Conservation (phyloP, 768 basidiomycete species). For the Tremella fuciformis region DNA sequence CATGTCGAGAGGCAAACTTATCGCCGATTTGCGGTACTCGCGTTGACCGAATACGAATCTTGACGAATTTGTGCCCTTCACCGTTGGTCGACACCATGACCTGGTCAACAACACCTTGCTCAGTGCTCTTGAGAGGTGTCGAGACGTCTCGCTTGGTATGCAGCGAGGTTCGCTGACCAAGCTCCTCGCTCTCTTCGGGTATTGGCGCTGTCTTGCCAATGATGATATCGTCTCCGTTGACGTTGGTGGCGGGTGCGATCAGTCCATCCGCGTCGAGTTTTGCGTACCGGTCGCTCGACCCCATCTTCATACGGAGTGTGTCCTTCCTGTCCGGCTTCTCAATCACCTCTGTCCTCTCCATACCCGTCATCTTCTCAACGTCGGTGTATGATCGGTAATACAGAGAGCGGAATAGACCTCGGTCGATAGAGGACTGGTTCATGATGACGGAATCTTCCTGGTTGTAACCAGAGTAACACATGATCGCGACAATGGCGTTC, state of each 20-base stretch:
- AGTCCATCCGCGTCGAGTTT: slow-evolving; percentile 95
- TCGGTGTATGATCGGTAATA: slow-evolving; percentile 99
- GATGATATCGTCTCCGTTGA: slow-evolving; percentile 95
- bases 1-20: slow-evolving; percentile 98
- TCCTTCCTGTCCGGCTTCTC: slow-evolving; percentile 92
- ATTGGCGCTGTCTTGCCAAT: slow-evolving; percentile 99
- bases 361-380: slow-evolving; percentile 91
- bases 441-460: slow-evolving; percentile 99
- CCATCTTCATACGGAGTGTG: slow-evolving; percentile 94
- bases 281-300: slow-evolving; percentile 73
- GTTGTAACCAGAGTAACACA: slow-evolving; percentile 99
- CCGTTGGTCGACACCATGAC: slow-evolving; percentile 94
- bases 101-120: slow-evolving; percentile 96
- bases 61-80: slow-evolving; percentile 96
- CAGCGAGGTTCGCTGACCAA: slow-evolving; percentile 88
- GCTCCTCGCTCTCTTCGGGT: slow-evolving; percentile 92
- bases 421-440: slow-evolving; percentile 98
- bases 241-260: slow-evolving; percentile 91
- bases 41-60: slow-evolving; percentile 91
- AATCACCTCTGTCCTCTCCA: slow-evolving; percentile 89
- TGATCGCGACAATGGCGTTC: slow-evolving; percentile 95
- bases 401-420: slow-evolving; percentile 95
- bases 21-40: slow-evolving; percentile 97
- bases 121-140: slow-evolving; percentile 94
- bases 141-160: slow-evolving; percentile 95